Evolutionary conservation across 768 basidiomycete genomes (phyloP).

Genomic region (Lyophyllum semitale): DNA sequence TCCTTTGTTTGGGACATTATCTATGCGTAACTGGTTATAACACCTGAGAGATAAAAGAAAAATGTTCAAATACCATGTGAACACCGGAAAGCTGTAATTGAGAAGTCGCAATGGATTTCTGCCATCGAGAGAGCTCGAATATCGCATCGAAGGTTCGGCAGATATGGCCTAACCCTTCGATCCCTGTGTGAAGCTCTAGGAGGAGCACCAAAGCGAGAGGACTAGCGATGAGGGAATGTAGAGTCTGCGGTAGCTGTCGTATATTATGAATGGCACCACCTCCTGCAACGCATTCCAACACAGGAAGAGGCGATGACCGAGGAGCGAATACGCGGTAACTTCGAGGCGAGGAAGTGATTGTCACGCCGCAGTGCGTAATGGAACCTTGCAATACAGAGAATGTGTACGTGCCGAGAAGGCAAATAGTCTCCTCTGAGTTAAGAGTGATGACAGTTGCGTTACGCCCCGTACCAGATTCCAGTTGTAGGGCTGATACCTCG

Average conservation of each 20-base stretch:
- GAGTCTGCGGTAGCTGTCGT: conserved; percentile 16
- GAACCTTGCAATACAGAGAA: conserved; percentile 65
- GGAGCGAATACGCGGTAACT: conserved; percentile 72
- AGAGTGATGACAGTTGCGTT: conserved; percentile 44
- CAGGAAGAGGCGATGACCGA: conserved; percentile 74
- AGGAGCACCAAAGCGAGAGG: conserved; percentile 51
- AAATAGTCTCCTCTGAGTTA: conserved; percentile 49
- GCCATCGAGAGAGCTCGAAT: conserved; percentile 56
- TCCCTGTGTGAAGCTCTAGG: conserved; percentile 56
- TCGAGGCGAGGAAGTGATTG: conserved; percentile 39
- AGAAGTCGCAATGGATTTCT: conserved; percentile 32
- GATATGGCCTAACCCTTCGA: conserved; percentile 67
- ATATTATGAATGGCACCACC: conserved; percentile 12
- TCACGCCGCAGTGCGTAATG: conserved; percentile 59
- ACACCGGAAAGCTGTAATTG: conserved; percentile 49
- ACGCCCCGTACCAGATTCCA: conserved; percentile 16
- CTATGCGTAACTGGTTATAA: conserved; percentile 24
- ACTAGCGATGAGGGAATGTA: conserved; percentile 17
- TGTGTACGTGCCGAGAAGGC: conserved; percentile 68
- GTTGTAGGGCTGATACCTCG: conserved; percentile 34
- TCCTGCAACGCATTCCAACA: conserved; percentile 29
- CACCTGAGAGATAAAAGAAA: neutral
- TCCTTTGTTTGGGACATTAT: conserved; percentile 38
- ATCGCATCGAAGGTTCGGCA: conserved; percentile 63
- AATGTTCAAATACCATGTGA: conserved; percentile 42